Evolutionary conservation across 768 basidiomycete genomes (phyloP), one percentile per base, ranked within the genome.

Genomic region (Kwoniella botswanensis): DNA sequence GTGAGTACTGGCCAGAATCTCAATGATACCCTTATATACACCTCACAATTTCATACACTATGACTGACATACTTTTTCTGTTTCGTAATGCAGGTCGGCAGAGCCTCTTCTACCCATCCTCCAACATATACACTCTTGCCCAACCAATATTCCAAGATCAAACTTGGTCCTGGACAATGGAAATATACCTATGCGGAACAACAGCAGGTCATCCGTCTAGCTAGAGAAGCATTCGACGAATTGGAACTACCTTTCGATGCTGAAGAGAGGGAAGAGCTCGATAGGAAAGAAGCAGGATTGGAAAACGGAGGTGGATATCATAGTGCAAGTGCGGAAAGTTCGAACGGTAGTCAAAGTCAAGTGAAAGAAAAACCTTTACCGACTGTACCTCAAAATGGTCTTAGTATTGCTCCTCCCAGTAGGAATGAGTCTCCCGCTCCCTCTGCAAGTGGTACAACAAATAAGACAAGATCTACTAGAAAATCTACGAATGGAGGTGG

Each of bases 131-230:
- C 74, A 13, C 74, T 81, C 1, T 59, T 70, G 6, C 77, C 79
- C 22, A 65, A 68, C 15, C 79, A 81, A 60, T 81, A 81, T 59
- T 57, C 73, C 35, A 79, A 81, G 58, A 71, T 81, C 74, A 81
- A 81, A 60, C 56, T 81, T n/a, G 72, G 44, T 12, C 68, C 68
- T 2, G 72, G 67, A 17, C 62, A 65, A 17, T 76, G 74, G 75
- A 72, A 72, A 68, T 81, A 79, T 65, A 76, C 79, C 7, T 62
- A 71, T 21, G 74, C 68, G 3, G 77, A 81, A 64, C 70, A 72
- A 52, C 52, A 56, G 22, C 44, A 55, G 55, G 73, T 81, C 17
- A 60, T 73, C 6, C 26, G 62, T 22, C 44, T 77, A 17, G 79
- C 77, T 21, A 43, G 65, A 22, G 74, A 70, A 54, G 77, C 78